Evolutionary conservation across 129 eudicot species (phyloP), one percentile per base, ranked within the genome.

Genomic region (Saposhnikovia divaricata): DNA sequence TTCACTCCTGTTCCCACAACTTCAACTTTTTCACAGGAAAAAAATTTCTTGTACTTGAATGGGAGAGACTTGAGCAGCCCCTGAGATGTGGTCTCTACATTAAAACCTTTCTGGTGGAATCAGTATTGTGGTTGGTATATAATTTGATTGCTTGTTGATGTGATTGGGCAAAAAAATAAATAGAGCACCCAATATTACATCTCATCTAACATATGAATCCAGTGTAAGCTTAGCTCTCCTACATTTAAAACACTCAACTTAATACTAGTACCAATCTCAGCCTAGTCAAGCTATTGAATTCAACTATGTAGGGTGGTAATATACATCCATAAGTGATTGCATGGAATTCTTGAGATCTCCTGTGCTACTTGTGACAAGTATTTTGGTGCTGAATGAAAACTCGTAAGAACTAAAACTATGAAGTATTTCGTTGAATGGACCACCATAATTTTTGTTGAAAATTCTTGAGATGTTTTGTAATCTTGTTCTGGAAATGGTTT

Each of bases 41-140:
- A 38, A 68, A 84, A 78, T 84, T 84, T 80, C 81, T 84, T 93
- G 77, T 93, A 91, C 90, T 77, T 88, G 66, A 93, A 87, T 80
- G 85, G 75, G 78, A 79, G 59, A 14, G 83, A 72, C 85, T 74
- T 88, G 27, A 44, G 47, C 73, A 51, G 59, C 21, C 74, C 4
- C 23, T 77, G 50, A 57, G 80, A 57, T 38, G 61, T 23, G 77
- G 16, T 43, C 77, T 19, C 34, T 23, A 40, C 72, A 2, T 65
- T 65, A 27, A 25, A 65, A 11, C 40, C 38, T 57, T 57, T 57
- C 68, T 5, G 72, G 72, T 66, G 6, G 23, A 15, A 66, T 66
- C 19, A 7, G 5, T 66, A 66, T 66, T 66, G 39, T 18, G 2
- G 21, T 34, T 34, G 21, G 42, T 66, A 66, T 31, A 31, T 28